These are phyloP conservation scores for Stentor coeruleus DNA, from an alignment of 73 alveolate species.

Conservation along the genomic window DNA sequence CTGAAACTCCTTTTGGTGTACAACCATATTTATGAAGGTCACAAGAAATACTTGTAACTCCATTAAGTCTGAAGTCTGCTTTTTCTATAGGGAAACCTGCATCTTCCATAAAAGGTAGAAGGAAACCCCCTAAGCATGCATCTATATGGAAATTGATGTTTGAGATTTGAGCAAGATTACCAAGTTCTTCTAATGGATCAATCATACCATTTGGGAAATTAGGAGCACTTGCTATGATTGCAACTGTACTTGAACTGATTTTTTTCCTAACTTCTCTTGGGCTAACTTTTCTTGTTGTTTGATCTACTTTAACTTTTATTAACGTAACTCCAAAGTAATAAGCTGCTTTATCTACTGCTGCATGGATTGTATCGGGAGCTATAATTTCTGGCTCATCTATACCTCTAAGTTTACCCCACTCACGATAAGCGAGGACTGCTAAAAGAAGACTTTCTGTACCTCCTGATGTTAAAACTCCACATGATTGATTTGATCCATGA, in stretches of 20 bases:
- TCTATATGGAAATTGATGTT: constrained; percentile 77
- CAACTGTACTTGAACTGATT: constrained; percentile 77
- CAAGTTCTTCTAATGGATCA: constrained; percentile 88
- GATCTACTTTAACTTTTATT: constrained; percentile 71
- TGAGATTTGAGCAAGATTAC: constrained; percentile 57
- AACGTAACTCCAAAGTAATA: constrained; percentile 67
- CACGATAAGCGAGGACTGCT: constrained; percentile 86
- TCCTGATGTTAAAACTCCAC: constrained; percentile 91
- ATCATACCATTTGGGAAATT: constrained; percentile 85
- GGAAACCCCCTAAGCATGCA: constrained; percentile 97
- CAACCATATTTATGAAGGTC: constrained; percentile 98
- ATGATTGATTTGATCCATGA: background rate
- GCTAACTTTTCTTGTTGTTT: constrained; percentile 54
- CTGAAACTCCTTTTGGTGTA: constrained; percentile 98
- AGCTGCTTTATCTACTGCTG: constrained; percentile 94
- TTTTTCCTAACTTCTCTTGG: constrained; percentile 54
- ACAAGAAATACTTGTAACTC: constrained; percentile 97
- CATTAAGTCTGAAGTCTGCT: constrained; percentile 92
- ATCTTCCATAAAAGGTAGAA: constrained; percentile 85
- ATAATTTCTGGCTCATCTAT: constrained; percentile 23
- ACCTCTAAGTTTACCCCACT: constrained; percentile 35
- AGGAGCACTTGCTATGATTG: constrained; percentile 87
- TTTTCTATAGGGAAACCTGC: constrained; percentile 68
- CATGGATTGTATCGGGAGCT: constrained; percentile 89
- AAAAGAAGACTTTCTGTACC: constrained; percentile 94